phyloP scores from a whole-genome alignment of 495 filamentous ascomycete species.

The Sabuloglossum arenarium region DNA sequence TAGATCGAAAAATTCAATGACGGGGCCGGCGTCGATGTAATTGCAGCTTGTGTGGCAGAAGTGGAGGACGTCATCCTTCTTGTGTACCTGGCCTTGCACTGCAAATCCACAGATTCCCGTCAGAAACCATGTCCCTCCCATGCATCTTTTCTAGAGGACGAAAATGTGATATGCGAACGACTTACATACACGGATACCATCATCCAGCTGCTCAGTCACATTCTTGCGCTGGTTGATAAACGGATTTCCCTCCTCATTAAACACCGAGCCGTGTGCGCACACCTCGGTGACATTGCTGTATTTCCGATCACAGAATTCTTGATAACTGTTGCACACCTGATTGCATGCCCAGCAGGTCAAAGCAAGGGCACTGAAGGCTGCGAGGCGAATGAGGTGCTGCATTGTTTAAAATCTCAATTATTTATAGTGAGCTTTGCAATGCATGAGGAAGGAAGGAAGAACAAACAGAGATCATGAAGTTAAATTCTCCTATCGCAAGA shows the following conservation, averaged over 20 bases:
- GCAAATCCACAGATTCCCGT: slow-evolving; percentile 1
- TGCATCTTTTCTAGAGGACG: too few species aligned
- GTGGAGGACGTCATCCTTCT: slow-evolving; percentile 30
- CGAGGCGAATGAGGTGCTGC: neutral
- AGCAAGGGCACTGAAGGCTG: neutral
- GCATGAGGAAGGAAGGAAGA: too few species aligned
- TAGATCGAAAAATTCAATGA: slow-evolving; percentile 46
- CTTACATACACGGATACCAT: slow-evolving; percentile 69
- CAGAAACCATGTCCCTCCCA: neutral
- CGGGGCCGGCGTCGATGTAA: slow-evolving; percentile 55
- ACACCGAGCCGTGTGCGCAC: slow-evolving; percentile 74
- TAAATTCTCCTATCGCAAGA: too few species aligned
- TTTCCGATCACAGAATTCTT: slow-evolving; percentile 56
- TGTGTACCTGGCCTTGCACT: slow-evolving; percentile 74
- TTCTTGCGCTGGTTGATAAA: slow-evolving; percentile 55
- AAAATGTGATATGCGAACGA: too few species aligned
- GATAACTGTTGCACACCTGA: slow-evolving; percentile 65
- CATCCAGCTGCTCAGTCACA: slow-evolving; percentile 58
- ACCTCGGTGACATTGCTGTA: slow-evolving; percentile 85
- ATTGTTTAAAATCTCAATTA: too few species aligned
- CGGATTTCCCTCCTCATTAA: slow-evolving; percentile 41
- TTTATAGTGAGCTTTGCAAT: too few species aligned
- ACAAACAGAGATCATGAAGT: too few species aligned
- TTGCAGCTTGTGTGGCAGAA: slow-evolving; percentile 63
- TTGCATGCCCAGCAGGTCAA: too few species aligned